These are phyloP conservation scores for Trichoderma hamatum DNA, from an alignment of 2,329 filamentous ascomycete species.

Conservation along the genomic window DNA sequence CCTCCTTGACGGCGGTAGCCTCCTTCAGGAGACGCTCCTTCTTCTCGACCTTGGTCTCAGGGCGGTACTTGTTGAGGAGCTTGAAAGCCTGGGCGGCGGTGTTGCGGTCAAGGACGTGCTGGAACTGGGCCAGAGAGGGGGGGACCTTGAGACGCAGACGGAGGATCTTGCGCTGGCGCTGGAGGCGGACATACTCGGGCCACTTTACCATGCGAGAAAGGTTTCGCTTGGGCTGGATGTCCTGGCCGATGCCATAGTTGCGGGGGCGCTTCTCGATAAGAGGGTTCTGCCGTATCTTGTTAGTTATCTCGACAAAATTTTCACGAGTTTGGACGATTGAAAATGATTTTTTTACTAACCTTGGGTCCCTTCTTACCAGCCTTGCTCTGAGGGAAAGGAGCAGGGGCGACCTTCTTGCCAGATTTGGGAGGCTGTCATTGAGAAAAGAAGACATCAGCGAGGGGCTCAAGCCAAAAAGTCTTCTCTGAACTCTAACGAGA, in stretches of 20 bases:
- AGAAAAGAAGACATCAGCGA: constrained; percentile 99
- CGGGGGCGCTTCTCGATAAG: constrained; percentile 97
- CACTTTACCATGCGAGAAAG: constrained; percentile 98
- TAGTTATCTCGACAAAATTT: background rate
- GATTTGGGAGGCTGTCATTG: constrained; percentile 99
- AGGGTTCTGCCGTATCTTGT: constrained; percentile 71
- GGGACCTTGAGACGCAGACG: constrained; percentile 98
- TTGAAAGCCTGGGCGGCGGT: constrained; percentile 97
- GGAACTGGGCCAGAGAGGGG: constrained; percentile 95
- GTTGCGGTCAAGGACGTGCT: constrained; percentile 95
- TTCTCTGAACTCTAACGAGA: constrained; percentile 95
- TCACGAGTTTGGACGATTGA: background rate
- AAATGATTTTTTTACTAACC: constrained; percentile 61
- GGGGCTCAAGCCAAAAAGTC: constrained; percentile 76
- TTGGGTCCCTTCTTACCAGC: constrained; percentile 95
- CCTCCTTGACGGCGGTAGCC: constrained; percentile 95
- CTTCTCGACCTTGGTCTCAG: constrained; percentile 99
- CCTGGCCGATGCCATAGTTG: constrained; percentile 99
- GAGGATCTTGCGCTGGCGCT: constrained; percentile 93
- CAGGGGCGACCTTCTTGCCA: constrained; percentile 97
- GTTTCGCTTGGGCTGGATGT: constrained; percentile 96
- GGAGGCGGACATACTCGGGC: constrained; percentile 98
- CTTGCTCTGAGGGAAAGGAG: constrained; percentile 95
- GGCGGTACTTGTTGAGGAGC: constrained; percentile 99
- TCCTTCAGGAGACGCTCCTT: constrained; percentile 99